A percentile compares a stretch with the other conserved stretches of the same genome.
Evolutionary conservation across 2,329 filamentous ascomycete genomes (phyloP).

Genomic region (Tolypocladium nubicola): DNA sequence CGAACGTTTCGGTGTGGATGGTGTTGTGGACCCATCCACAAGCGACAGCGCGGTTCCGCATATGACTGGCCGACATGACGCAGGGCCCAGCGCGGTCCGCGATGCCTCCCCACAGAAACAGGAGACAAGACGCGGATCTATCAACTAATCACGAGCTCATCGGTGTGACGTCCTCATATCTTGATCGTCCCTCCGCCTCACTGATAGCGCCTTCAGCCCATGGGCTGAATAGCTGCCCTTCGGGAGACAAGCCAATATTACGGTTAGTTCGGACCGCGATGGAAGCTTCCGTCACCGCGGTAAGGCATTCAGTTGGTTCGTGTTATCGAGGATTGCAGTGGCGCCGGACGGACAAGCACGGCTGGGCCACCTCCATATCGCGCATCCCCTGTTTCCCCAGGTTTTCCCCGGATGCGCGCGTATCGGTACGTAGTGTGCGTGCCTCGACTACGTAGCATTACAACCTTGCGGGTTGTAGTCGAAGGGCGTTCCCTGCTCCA

Average conservation of each 20-base stretch:
- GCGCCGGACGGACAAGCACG: not conserved
- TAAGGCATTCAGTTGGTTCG: not conserved
- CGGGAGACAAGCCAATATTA: not conserved
- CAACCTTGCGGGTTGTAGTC: not conserved
- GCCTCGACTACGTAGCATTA: not conserved
- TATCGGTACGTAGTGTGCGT: not conserved
- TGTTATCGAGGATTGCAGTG: not conserved
- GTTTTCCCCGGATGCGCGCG: not conserved
- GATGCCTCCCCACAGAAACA: not conserved
- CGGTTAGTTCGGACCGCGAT: not conserved
- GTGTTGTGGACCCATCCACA: not conserved
- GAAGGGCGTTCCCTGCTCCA: not conserved
- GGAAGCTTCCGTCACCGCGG: not conserved
- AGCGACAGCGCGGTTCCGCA: not conserved
- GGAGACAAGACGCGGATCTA: not conserved
- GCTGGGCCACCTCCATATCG: not conserved
- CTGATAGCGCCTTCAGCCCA: not conserved
- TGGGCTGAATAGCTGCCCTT: not conserved
- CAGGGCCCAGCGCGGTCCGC: conserved; percentile 1
- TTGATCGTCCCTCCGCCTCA: not conserved
- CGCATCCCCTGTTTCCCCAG: not conserved
- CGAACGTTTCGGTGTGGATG: not conserved
- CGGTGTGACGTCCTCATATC: not conserved
- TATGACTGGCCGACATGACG: not conserved
- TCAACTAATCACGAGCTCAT: not conserved